Conservation (phyloP, 2,329 filamentous ascomycete species). For the Bimuria novae-zelandiae region DNA sequence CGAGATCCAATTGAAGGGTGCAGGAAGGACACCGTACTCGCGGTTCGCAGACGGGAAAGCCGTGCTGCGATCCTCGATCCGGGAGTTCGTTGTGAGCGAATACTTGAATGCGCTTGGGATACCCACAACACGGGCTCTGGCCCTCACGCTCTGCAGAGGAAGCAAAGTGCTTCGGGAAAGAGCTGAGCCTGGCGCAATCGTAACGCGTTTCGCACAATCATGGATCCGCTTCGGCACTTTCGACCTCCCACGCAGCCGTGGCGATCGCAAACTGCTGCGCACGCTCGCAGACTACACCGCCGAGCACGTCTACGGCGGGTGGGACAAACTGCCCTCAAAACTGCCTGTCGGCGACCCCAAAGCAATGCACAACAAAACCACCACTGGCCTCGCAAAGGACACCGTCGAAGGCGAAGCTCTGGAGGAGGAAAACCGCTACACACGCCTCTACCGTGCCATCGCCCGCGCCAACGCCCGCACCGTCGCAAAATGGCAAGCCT, state of each 20-base stretch:
- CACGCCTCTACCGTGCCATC: slow-evolving; percentile 85
- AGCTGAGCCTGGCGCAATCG: slow-evolving; percentile 88
- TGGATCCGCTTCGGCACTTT: slow-evolving; percentile 97
- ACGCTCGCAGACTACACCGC: slow-evolving; percentile 80
- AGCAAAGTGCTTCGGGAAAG: slow-evolving; percentile 74
- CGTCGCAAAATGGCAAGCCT: slow-evolving; percentile 94
- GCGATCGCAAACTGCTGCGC: slow-evolving; percentile 75
- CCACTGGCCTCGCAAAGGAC: slow-evolving; percentile 58
- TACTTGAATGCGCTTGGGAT: slow-evolving; percentile 83
- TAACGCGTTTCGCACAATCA: slow-evolving; percentile 84
- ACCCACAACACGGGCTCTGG: slow-evolving; percentile 83
- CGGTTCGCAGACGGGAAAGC: slow-evolving; percentile 96
- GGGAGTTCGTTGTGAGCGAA: slow-evolving; percentile 93
- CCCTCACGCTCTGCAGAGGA: slow-evolving; percentile 66
- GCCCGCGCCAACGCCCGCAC: slow-evolving; percentile 82
- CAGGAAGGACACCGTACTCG: slow-evolving; percentile 90
- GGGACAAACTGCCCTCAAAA: slow-evolving; percentile 76
- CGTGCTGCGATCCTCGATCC: slow-evolving; percentile 87
- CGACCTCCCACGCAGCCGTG: slow-evolving; percentile 82
- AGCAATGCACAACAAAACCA: slow-evolving; percentile 51
- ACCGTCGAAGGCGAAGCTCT: slow-evolving; percentile 69
- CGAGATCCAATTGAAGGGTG: slow-evolving; percentile 93
- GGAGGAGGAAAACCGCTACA: slow-evolving; percentile 81
- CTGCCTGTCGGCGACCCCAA: slow-evolving; percentile 54
- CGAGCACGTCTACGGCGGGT: slow-evolving; percentile 85